Evolutionary conservation across 2,329 filamentous ascomycete species (phyloP).

Genomic region (Knoxdaviesia proteae): DNA sequence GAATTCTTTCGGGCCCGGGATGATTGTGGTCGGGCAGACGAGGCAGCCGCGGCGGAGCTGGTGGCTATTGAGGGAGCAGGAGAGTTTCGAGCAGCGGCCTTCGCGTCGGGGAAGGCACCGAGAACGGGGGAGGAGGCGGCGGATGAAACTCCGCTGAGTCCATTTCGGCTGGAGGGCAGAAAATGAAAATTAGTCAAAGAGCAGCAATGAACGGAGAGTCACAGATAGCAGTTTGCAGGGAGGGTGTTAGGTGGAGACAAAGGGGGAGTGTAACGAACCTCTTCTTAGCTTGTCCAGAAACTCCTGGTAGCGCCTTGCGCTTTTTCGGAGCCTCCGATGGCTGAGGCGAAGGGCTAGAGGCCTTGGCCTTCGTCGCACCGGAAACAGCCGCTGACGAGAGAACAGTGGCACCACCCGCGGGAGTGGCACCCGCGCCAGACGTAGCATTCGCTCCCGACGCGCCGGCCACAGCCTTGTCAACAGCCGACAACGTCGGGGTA

Average conservation of each 20-base stretch:
- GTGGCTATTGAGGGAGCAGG: slow-evolving; percentile 28
- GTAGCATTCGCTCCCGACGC: slow-evolving; percentile 13
- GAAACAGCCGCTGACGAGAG: neutral
- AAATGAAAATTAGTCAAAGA: slow-evolving; percentile 5
- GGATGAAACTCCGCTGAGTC: slow-evolving; percentile 37
- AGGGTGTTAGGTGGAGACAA: neutral
- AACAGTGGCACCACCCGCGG: slow-evolving; percentile 22
- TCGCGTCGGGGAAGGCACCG: slow-evolving; percentile 42
- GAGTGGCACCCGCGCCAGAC: slow-evolving; percentile 13
- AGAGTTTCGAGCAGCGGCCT: slow-evolving; percentile 29
- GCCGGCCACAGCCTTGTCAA: slow-evolving; percentile 29
- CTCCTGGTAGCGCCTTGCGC: slow-evolving; percentile 41
- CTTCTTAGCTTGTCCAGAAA: slow-evolving; percentile 57
- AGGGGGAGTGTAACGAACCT: slow-evolving; percentile 30
- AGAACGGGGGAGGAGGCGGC: slow-evolving; percentile 58
- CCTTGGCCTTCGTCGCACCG: slow-evolving; percentile 31
- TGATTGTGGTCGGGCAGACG: slow-evolving; percentile 39
- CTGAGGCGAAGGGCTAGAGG: slow-evolving; percentile 48
- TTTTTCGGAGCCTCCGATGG: slow-evolving; percentile 51
- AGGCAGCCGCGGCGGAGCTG: slow-evolving; percentile 8
- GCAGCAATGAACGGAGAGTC: neutral
- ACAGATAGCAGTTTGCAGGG: neutral
- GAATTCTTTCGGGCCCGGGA: slow-evolving; percentile 42
- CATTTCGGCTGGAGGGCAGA: slow-evolving; percentile 12
- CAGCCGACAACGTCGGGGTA: neutral